Percentiles rank a stretch among this genome's conserved stretches.
These are phyloP conservation scores for Sungouiella thailandica DNA, from an alignment of 805 yeast species.

Conservation along the genomic window DNA sequence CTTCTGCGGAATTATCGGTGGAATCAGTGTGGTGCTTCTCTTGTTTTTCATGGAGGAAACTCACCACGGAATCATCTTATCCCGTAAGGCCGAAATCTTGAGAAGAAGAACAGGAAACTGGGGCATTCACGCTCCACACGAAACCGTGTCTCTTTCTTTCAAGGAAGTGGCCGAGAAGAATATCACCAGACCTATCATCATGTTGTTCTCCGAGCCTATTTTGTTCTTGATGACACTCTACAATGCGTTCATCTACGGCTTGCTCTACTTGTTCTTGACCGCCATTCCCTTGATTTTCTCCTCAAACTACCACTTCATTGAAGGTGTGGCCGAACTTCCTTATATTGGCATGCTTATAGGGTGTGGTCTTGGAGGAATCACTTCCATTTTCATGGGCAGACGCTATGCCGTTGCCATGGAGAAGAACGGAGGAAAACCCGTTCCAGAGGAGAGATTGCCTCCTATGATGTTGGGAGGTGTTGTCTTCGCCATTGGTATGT, in stretches of 20 bases:
- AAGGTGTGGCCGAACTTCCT: slow-evolving; percentile 72
- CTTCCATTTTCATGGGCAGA: slow-evolving; percentile 51
- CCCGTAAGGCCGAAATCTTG: slow-evolving; percentile 55
- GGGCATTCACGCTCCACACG: slow-evolving; percentile 79
- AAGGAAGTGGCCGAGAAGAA: slow-evolving; percentile 57
- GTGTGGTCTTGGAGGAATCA: slow-evolving; percentile 49
- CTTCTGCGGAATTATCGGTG: slow-evolving; percentile 58
- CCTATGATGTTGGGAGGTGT: slow-evolving; percentile 16
- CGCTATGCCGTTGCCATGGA: slow-evolving; percentile 42
- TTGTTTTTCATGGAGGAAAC: slow-evolving; percentile 57
- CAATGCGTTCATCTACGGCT: slow-evolving; percentile 77
- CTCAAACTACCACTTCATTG: slow-evolving; percentile 46
- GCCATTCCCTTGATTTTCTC: slow-evolving; percentile 65
- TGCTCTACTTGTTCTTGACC: slow-evolving; percentile 64
- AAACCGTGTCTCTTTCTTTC: slow-evolving; percentile 23
- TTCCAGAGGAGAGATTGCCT: slow-evolving; percentile 18
- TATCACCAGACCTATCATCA: slow-evolving; percentile 58
- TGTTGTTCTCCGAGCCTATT: slow-evolving; percentile 70
- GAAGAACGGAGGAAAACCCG: slow-evolving; percentile 14
- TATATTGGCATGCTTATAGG: slow-evolving; percentile 75
- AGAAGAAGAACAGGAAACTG: slow-evolving; percentile 74
- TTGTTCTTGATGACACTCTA: slow-evolving; percentile 61
- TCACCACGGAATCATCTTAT: slow-evolving; percentile 64
- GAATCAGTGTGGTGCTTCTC: slow-evolving; percentile 34
- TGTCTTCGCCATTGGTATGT: slow-evolving; percentile 12